Conservation (phyloP, 1,284 basidiomycete genomes). For the Heliocybe sulcata region DNA sequence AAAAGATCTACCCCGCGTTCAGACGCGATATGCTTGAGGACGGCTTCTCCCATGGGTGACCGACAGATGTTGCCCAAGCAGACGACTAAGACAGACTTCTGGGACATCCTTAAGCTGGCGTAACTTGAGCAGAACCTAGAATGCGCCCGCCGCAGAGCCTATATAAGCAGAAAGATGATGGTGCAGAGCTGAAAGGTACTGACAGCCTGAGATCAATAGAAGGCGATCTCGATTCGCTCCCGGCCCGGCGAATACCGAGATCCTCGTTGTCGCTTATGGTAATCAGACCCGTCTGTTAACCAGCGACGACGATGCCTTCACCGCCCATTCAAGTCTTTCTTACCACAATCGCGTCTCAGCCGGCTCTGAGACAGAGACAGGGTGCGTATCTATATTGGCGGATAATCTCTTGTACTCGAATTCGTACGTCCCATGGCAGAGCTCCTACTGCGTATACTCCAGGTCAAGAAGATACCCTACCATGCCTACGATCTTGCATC, state of each 20-base stretch:
- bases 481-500: constrained; percentile 77
- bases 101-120: neutral
- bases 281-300: neutral
- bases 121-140: no score
- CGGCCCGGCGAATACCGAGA: no score
- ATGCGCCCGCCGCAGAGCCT: no score
- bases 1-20: constrained; percentile 55
- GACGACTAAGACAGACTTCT: constrained; percentile 53
- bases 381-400: no score
- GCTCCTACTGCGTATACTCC: constrained; percentile 67
- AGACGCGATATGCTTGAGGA: constrained; percentile 52
- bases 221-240: neutral
- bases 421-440: constrained; percentile 33
- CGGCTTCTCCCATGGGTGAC: constrained; percentile 77
- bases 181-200: neutral
- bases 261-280: neutral
- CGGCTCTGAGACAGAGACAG: constrained; percentile 67
- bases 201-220: neutral
- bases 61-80: constrained; percentile 77
- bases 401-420: constrained; percentile 8
- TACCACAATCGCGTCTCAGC: constrained; percentile 79
- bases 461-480: constrained; percentile 77
- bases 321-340: constrained; percentile 76
- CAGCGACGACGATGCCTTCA: constrained; percentile 45
- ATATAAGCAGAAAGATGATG: no score